phyloP scores from a whole-genome alignment of 305 asterid species.

The Lippia alba region DNA sequence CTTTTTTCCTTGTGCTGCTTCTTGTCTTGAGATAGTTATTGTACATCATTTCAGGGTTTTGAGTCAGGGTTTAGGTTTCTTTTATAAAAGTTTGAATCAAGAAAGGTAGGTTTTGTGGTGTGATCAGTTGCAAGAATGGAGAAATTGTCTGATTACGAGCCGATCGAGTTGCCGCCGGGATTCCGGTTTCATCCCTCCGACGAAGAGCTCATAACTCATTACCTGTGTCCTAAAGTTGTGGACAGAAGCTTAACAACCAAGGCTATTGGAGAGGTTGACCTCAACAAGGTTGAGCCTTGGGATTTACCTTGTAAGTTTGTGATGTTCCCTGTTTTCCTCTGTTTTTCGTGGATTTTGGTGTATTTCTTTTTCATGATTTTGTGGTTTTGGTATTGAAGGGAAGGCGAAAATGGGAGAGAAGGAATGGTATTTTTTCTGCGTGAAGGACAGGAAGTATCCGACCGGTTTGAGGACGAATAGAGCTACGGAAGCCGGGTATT shows the following conservation, averaged over 20 bases:
- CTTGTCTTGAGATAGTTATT: not conserved
- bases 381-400: conserved; percentile 46
- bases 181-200: conserved; percentile 94
- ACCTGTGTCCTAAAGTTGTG: conserved; percentile 65
- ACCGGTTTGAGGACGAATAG: conserved; percentile 89
- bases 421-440: conserved; percentile 92
- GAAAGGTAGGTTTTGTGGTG: too few species aligned
- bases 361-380: not conserved
- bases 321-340: not conserved
- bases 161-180: conserved; percentile 81
- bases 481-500: conserved; percentile 89
- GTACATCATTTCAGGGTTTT: not conserved
- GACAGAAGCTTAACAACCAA: conserved; percentile 50
- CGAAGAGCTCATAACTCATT: conserved; percentile 87
- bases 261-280: conserved; percentile 84
- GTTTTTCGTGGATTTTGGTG: not conserved
- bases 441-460: conserved; percentile 84
- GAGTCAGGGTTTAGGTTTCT: conserved; percentile 1
- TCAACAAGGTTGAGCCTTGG: conserved; percentile 97
- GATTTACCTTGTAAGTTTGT: conserved; percentile 82
- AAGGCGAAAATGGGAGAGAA: conserved; percentile 89
- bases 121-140: conserved; percentile 47
- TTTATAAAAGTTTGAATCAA: too few species aligned
- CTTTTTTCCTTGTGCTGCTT: conserved; percentile 6
- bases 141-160: conserved; percentile 38